These are phyloP conservation scores for Xylaria sp. DNA, from an alignment of 2,329 filamentous ascomycete genomes.

Conservation along the genomic window DNA sequence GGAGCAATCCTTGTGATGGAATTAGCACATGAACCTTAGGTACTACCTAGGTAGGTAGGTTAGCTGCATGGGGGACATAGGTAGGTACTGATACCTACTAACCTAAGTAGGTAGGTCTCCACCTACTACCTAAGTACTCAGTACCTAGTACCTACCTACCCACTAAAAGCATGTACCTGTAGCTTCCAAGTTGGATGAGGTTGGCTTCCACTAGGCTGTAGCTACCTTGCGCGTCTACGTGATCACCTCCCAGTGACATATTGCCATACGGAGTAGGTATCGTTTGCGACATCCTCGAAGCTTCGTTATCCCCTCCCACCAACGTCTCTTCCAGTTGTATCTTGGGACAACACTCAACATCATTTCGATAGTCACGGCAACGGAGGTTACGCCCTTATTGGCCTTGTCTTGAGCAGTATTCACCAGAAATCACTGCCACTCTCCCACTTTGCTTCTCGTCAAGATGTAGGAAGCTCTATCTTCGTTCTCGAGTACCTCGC, in stretches of 20 bases:
- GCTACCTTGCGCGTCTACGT: conserved; percentile 48
- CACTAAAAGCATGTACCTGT: not conserved
- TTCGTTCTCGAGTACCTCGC: not conserved
- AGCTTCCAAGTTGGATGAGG: conserved; percentile 34
- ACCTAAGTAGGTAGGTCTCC: no score
- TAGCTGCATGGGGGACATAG: no score
- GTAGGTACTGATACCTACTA: no score
- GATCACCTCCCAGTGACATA: conserved; percentile 15
- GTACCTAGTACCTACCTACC: no score
- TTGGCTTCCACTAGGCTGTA: conserved; percentile 47
- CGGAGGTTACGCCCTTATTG: not conserved
- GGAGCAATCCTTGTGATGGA: conserved; percentile 5
- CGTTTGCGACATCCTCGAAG: conserved; percentile 4
- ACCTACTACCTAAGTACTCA: no score
- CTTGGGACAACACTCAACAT: not conserved
- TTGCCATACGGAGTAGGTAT: no score
- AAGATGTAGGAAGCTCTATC: conserved; percentile 25
- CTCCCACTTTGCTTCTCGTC: conserved; percentile 16
- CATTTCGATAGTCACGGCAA: not conserved
- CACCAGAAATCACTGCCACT: not conserved
- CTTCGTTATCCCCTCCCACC: conserved; percentile 9
- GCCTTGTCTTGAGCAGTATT: not conserved
- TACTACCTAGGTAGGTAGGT: no score
- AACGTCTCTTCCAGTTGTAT: not conserved
- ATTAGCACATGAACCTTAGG: no score